Base-by-base conservation (phyloP, 1,284 basidiomycete species). In the Irpex rosettiformis region DNA sequence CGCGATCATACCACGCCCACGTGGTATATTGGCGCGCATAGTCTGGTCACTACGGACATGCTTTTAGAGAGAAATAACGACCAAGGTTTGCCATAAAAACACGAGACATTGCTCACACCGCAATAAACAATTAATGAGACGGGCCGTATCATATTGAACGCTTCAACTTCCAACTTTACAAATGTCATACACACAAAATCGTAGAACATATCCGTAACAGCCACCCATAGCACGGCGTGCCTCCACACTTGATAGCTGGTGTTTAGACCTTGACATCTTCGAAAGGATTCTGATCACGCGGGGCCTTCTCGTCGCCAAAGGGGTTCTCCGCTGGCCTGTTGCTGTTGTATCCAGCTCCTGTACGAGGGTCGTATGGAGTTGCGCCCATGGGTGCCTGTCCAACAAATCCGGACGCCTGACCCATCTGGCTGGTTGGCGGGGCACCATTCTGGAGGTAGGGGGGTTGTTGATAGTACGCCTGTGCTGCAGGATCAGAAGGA, bases 261-360 rank as follows among this genome's bases (percentile, higher is more conserved):
- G 33, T 18, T 66, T 54, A 72, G 24, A 68, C 63, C 60, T 64
- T 69, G 48, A 67, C 62, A 54, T 67, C 66, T 53, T 69, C 68
- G 61, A 69, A 71, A 48, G 63, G 64, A 43, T 65, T 61, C 2
- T 45, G 43, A 2, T n/a, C 16, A 13, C 13, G 24, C 28, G 28
- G 18, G 4, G 25, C 52, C 66, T 76, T 75, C 62, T 75, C 72
- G 51, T 74, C 69, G 13, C 56, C n/a, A 22, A 62, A 63, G 3
- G 62, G 37, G 59, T 72, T 71, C 55, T 65, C 60, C 18, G 70
- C 70, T 4, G 29, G 48, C 49, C 48, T 18, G 18, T 29, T 22
- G 16, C 30, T 28, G 60, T 29, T 58, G 57, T 28, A 63, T 61
- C 45, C 57, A n/a, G 54, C 42, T 18, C 40, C 22, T 11, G 62